A percentile compares a stretch with the other conserved stretches of the same genome.
phyloP scores from a whole-genome alignment of 352 stramenopile genomes.

The Thalassiosira hispida region DNA sequence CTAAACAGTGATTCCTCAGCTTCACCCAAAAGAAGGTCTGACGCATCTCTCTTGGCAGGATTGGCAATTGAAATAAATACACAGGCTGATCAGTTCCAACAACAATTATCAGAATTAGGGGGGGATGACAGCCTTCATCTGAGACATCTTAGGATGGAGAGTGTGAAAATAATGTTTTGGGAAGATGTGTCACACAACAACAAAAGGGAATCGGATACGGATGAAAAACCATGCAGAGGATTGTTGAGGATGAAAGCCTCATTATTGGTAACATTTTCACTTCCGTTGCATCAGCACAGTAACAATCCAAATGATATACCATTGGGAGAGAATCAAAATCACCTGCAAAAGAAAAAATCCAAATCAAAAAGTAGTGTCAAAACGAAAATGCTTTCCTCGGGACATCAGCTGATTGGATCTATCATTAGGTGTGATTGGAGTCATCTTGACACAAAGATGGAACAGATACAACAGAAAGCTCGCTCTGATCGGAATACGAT shows the following conservation, averaged over 20 bases:
- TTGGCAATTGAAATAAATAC: slow-evolving; percentile 45
- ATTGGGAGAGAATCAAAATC: not conserved
- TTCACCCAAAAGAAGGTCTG: slow-evolving; percentile 46
- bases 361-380: slow-evolving; percentile 16
- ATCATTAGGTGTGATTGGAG: slow-evolving; percentile 73
- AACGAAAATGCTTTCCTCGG: slow-evolving; percentile 36
- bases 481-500: not conserved
- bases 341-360: slow-evolving; percentile 11
- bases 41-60: slow-evolving; percentile 61
- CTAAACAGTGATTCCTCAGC: not conserved
- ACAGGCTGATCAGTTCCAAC: slow-evolving; percentile 14
- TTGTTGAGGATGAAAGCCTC: slow-evolving; percentile 32
- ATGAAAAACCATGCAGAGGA: not conserved
- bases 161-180: slow-evolving; percentile 42
- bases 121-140: slow-evolving; percentile 30
- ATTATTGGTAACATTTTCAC: slow-evolving; percentile 61
- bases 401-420: slow-evolving; percentile 59
- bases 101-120: not conserved
- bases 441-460: slow-evolving; percentile 39
- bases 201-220: not conserved
- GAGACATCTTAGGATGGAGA: slow-evolving; percentile 48
- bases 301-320: slow-evolving; percentile 1
- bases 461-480: slow-evolving; percentile 8
- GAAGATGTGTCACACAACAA: not conserved
- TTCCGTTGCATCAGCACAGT: slow-evolving; percentile 25